These are phyloP conservation scores for Hansenula lynferdii DNA, from an alignment of 1,139 yeast species.

Conservation along the genomic window DNA sequence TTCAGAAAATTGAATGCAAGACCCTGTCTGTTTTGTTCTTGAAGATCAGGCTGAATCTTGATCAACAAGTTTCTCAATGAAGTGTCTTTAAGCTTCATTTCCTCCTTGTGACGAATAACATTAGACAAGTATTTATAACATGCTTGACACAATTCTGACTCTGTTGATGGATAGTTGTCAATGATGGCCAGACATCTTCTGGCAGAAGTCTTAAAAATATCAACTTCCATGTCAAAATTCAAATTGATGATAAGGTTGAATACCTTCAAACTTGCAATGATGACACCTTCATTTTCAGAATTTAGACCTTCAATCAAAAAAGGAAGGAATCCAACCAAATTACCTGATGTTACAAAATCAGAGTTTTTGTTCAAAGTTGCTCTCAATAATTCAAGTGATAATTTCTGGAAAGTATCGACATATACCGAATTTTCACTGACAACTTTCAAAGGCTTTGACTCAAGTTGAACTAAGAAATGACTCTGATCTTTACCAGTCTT, in stretches of 20 bases:
- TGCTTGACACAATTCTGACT: conserved; percentile 78
- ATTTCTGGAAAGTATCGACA: conserved; percentile 60
- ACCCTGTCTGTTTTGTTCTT: conserved; percentile 87
- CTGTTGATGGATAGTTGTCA: conserved; percentile 74
- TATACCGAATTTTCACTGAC: conserved; percentile 47
- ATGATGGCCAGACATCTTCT: conserved; percentile 62
- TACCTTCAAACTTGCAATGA: conserved; percentile 62
- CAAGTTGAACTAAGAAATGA: conserved; percentile 67
- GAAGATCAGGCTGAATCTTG: conserved; percentile 82
- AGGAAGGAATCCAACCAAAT: conserved; percentile 74
- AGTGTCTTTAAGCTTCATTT: conserved; percentile 60
- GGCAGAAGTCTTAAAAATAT: conserved; percentile 52
- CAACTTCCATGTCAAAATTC: conserved; percentile 53
- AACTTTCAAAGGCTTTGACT: conserved; percentile 51
- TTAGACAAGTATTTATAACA: conserved; percentile 72
- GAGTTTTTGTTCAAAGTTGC: conserved; percentile 64
- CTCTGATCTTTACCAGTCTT: conserved; percentile 17
- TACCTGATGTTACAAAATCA: conserved; percentile 50
- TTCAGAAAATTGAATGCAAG: conserved; percentile 81
- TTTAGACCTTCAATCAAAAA: conserved; percentile 54
- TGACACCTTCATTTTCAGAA: conserved; percentile 71
- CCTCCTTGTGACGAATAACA: conserved; percentile 64
- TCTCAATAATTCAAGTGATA: conserved; percentile 74
- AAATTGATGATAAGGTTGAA: conserved; percentile 57
- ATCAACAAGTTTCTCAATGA: conserved; percentile 73